Percentiles rank a stretch among this genome's conserved stretches.
Conservation (phyloP, 1,284 basidiomycete genomes). For the Entoloma clypeatum region DNA sequence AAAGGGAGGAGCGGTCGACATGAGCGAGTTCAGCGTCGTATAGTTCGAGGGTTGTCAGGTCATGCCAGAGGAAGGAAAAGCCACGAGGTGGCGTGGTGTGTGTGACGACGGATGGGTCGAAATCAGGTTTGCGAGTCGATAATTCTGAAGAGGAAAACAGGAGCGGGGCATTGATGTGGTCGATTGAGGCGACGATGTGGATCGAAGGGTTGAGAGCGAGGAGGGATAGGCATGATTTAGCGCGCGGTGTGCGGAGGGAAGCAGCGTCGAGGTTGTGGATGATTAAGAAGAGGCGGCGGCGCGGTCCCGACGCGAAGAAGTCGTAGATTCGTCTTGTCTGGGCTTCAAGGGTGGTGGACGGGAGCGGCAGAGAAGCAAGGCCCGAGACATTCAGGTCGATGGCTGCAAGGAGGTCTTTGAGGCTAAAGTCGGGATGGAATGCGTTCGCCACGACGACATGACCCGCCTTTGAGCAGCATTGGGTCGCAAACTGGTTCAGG, state of each 20-base stretch:
- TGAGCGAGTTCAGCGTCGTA: constrained; percentile 78
- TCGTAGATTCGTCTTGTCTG: constrained; percentile 62
- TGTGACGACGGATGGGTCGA: constrained; percentile 17
- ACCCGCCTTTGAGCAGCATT: constrained; percentile 51
- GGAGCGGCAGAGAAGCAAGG: constrained; percentile 37
- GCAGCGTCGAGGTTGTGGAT: constrained; percentile 87
- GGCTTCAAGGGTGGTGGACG: constrained; percentile 47
- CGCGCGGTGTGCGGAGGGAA: constrained; percentile 58
- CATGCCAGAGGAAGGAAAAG: constrained; percentile 86
- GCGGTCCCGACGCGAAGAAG: constrained; percentile 45
- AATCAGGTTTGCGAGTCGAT: constrained; percentile 47
- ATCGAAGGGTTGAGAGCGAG: constrained; percentile 71
- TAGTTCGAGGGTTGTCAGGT: constrained; percentile 76
- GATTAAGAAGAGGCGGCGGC: constrained; percentile 63
- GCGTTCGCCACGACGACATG: constrained; percentile 81
- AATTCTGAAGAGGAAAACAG: constrained; percentile 69
- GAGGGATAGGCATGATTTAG: constrained; percentile 60
- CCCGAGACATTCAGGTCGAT: constrained; percentile 65
- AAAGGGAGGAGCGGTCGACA: constrained; percentile 60
- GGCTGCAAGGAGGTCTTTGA: constrained; percentile 68
- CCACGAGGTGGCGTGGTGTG: constrained; percentile 45
- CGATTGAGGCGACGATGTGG: constrained; percentile 79
- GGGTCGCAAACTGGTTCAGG: constrained; percentile 69
- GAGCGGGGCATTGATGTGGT: constrained; percentile 78
- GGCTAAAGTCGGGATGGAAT: constrained; percentile 64